Conservation (phyloP, 345 rosid species). For the Cardamine resedifolia region DNA sequence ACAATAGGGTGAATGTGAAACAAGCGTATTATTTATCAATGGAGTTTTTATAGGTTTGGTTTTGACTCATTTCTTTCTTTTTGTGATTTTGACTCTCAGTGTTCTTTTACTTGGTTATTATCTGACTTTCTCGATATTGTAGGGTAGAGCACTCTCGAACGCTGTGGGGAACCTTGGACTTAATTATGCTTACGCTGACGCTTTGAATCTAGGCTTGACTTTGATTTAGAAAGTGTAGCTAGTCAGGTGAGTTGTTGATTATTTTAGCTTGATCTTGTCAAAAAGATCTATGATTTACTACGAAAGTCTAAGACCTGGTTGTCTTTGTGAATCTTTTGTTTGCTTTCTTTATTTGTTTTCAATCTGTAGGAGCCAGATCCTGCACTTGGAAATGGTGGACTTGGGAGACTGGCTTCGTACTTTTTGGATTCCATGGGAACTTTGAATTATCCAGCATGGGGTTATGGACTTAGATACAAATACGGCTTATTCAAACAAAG, state of each 20-base stretch:
- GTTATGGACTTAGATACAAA: conserved; percentile 79
- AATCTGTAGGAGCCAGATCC: conserved; percentile 73
- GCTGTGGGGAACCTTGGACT: conserved; percentile 79
- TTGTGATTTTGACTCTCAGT: conserved; percentile 2
- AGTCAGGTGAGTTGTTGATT: conserved; percentile 47
- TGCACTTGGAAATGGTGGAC: conserved; percentile 90
- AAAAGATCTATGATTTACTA: neutral
- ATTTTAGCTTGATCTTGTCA: neutral
- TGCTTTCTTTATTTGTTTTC: neutral
- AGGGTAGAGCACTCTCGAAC: conserved; percentile 78
- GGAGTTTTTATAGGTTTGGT: conserved; percentile 76
- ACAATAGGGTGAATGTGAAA: conserved; percentile 58
- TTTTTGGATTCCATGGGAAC: conserved; percentile 85
- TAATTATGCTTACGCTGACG: conserved; percentile 70
- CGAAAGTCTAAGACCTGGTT: neutral
- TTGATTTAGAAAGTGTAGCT: conserved; percentile 60
- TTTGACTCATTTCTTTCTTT: neutral
- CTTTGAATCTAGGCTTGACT: conserved; percentile 69
- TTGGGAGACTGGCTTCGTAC: conserved; percentile 81
- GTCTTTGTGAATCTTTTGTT: neutral
- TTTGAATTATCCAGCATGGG: conserved; percentile 83
- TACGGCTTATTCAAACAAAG: conserved; percentile 78
- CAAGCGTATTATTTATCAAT: conserved; percentile 78
- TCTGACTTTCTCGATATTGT: conserved; percentile 27
- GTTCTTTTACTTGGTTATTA: conserved; percentile 12